These are phyloP conservation scores for Endogone sp. DNA, from an alignment of 192 early-diverging fungal species.

Conservation along the genomic window DNA sequence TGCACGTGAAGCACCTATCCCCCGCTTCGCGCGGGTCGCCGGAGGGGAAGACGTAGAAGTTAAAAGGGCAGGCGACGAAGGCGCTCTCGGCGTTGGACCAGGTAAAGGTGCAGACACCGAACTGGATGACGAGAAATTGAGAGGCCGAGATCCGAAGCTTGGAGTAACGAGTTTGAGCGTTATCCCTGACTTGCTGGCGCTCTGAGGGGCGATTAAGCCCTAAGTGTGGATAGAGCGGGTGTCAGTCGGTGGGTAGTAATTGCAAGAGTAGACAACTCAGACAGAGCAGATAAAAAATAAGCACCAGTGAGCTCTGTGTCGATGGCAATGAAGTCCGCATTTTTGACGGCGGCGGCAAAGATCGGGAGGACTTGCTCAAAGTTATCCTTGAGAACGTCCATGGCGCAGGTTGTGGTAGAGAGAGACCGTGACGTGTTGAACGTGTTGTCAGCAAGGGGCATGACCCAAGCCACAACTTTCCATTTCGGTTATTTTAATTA, in stretches of 20 bases:
- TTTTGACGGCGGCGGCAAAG: slow-evolving; percentile 60
- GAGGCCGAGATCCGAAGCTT: slow-evolving; percentile 25
- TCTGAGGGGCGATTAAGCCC: slow-evolving; percentile 26
- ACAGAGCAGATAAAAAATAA: neutral
- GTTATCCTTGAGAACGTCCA: slow-evolving; percentile 66
- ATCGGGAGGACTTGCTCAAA: slow-evolving; percentile 56
- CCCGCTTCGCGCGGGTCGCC: slow-evolving; percentile 37
- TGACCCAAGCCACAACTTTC: neutral
- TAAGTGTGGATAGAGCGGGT: slow-evolving; percentile 11
- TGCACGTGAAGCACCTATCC: slow-evolving; percentile 44
- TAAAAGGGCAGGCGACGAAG: slow-evolving; percentile 81
- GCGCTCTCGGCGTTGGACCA: slow-evolving; percentile 47
- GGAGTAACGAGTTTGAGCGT: slow-evolving; percentile 25
- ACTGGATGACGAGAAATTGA: slow-evolving; percentile 64
- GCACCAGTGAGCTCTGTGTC: slow-evolving; percentile 84
- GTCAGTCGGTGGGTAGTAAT: neutral
- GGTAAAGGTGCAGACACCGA: slow-evolving; percentile 80
- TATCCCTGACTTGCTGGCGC: slow-evolving; percentile 20
- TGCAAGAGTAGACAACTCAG: neutral
- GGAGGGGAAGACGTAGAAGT: slow-evolving; percentile 84
- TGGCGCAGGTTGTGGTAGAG: too few species aligned
- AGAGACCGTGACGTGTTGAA: too few species aligned
- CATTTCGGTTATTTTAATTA: too few species aligned
- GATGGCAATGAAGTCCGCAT: slow-evolving; percentile 71
- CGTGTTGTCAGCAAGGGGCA: too few species aligned